phyloP scores from a whole-genome alignment of 495 filamentous ascomycete genomes.

The Podospora pseudoanserina region DNA sequence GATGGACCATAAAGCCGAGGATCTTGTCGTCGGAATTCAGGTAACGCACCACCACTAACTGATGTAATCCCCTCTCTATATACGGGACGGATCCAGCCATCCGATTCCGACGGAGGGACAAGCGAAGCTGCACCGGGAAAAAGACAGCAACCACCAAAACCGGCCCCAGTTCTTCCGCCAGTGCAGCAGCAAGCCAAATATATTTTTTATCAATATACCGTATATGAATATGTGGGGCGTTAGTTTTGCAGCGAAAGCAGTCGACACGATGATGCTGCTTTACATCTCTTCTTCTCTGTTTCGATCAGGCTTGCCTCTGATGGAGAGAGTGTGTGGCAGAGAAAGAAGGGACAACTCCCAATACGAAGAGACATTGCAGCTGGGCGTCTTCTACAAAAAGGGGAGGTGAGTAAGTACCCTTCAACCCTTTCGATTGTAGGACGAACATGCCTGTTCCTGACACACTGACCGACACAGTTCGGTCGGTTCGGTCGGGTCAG shows the following conservation, averaged over 20 bases:
- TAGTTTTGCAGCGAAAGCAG: background rate
- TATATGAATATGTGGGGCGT: background rate
- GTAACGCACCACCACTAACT: background rate
- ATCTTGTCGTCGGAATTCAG: background rate
- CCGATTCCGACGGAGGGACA: background rate
- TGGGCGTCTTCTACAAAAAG: background rate
- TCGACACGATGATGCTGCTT: background rate
- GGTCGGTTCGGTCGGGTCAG: background rate
- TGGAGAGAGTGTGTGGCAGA: background rate
- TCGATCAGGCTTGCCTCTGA: background rate
- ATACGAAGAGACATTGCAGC: background rate
- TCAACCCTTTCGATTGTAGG: background rate
- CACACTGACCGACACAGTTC: background rate
- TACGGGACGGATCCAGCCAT: background rate
- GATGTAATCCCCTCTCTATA: background rate
- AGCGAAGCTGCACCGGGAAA: background rate
- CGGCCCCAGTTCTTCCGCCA: background rate
- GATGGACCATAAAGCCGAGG: background rate
- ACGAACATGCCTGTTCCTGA: background rate
- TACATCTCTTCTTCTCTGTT: background rate
- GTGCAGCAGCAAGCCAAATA: background rate
- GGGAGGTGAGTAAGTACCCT: background rate
- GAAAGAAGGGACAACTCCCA: background rate
- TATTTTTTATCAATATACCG: background rate
- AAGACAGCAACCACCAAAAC: background rate